Percentiles rank a stretch among this genome's conserved stretches.
Conservation (phyloP, 1,139 yeast genomes). For the Keqinozyma sinolaborantium region DNA sequence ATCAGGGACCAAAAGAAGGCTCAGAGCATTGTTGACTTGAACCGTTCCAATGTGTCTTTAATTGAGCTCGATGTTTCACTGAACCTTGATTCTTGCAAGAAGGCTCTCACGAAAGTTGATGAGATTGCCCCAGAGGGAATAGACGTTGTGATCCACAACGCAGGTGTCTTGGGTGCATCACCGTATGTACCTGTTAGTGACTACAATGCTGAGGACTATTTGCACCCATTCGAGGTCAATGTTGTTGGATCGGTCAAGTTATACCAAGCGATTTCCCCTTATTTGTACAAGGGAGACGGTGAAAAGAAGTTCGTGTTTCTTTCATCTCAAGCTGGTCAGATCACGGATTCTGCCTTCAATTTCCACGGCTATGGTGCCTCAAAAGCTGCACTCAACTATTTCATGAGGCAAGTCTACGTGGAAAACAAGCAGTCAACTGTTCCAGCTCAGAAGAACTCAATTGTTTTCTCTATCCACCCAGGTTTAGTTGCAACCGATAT, state of each 20-base stretch:
- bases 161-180: not conserved
- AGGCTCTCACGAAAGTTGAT: slow-evolving; percentile 2
- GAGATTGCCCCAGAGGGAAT: not conserved
- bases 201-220: slow-evolving; percentile 2
- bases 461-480: slow-evolving; percentile 1
- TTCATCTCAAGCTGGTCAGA: slow-evolving; percentile 3
- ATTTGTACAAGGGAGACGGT: slow-evolving; percentile 3
- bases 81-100: slow-evolving; percentile 1
- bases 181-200: not conserved
- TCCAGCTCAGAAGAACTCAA: not conserved
- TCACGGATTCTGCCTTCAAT: not conserved
- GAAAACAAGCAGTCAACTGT: not conserved
- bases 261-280: slow-evolving; percentile 7
- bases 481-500: not conserved
- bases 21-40: slow-evolving; percentile 1
- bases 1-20: slow-evolving; percentile 15
- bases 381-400: slow-evolving; percentile 2
- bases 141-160: slow-evolving; percentile 4
- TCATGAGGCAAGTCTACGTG: slow-evolving; percentile 1
- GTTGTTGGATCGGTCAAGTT: slow-evolving; percentile 6
- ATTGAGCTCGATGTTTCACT: slow-evolving; percentile 3
- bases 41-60: slow-evolving; percentile 2
- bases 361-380: slow-evolving; percentile 2
- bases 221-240: slow-evolving; percentile 4
- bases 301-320: slow-evolving; percentile 5